These are phyloP conservation scores for Alternaria hordeiaustralica DNA, from an alignment of 2,329 filamentous ascomycete genomes.

Conservation along the genomic window DNA sequence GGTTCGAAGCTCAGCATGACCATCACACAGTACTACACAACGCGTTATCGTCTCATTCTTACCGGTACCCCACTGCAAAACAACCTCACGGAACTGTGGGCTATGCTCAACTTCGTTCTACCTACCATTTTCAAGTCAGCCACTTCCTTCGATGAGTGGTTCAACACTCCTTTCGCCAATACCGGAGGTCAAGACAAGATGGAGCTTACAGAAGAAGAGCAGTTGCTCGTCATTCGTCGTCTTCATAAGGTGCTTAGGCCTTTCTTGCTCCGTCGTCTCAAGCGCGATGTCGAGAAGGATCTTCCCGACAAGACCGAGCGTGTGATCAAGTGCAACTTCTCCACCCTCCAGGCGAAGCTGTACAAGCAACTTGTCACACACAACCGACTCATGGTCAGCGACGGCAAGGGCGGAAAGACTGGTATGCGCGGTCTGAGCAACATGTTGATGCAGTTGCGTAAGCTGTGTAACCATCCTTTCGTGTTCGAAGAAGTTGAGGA, in stretches of 20 bases:
- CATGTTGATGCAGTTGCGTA: slow-evolving; percentile 99
- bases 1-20: slow-evolving; percentile 96
- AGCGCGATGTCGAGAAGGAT: slow-evolving; percentile 99
- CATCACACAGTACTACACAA: slow-evolving; percentile 92
- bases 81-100: slow-evolving; percentile 95
- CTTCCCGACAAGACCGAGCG: slow-evolving; percentile 98
- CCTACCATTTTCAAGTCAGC: slow-evolving; percentile 99
- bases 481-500: slow-evolving; percentile 98
- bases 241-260: slow-evolving; percentile 96
- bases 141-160: slow-evolving; percentile 99
- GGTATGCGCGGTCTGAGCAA: slow-evolving; percentile 95
- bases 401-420: slow-evolving; percentile 94
- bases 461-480: slow-evolving; percentile 98
- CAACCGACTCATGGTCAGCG: slow-evolving; percentile 92
- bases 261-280: slow-evolving; percentile 96
- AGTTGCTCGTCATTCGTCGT: slow-evolving; percentile 96
- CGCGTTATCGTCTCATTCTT: slow-evolving; percentile 92
- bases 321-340: slow-evolving; percentile 99
- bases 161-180: slow-evolving; percentile 99
- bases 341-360: slow-evolving; percentile 86
- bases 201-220: slow-evolving; percentile 99
- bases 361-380: slow-evolving; percentile 98
- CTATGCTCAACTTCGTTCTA: slow-evolving; percentile 96
- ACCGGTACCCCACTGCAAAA: slow-evolving; percentile 98
- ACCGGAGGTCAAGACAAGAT: slow-evolving; percentile 98